A percentile compares a stretch with the other conserved stretches of the same genome.
These are phyloP conservation scores for Dioscorea alata DNA, from an alignment of 106 monocot species.

Conservation along the genomic window DNA sequence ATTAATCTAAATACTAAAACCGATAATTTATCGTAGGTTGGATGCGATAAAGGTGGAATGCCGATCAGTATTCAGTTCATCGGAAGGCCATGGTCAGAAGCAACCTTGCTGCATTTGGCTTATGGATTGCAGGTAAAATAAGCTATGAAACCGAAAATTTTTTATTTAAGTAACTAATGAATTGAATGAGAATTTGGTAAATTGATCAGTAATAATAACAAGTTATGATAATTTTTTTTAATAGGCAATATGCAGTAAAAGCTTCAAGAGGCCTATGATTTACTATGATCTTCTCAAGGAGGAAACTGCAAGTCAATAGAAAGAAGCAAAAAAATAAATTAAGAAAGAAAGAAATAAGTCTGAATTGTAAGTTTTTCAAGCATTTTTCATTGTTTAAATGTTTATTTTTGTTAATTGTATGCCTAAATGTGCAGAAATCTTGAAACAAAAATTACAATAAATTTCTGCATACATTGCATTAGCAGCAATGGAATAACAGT, in stretches of 20 bases:
- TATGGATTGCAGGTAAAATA: constrained; percentile 67
- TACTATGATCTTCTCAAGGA: constrained; percentile 70
- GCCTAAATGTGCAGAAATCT: background rate
- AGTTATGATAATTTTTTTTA: background rate
- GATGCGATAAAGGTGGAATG: constrained; percentile 64
- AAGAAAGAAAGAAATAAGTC: too few relatives aligned
- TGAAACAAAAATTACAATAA: background rate
- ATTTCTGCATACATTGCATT: background rate
- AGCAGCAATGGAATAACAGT: background rate
- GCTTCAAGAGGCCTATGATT: constrained; percentile 57
- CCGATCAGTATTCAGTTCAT: constrained; percentile 95
- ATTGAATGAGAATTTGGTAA: background rate
- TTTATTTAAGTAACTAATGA: background rate
- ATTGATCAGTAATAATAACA: background rate
- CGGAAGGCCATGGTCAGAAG: constrained; percentile 89
- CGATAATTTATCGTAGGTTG: constrained; percentile 34
- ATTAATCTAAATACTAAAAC: background rate
- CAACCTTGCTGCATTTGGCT: constrained; percentile 82
- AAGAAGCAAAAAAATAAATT: too few relatives aligned
- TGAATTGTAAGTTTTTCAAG: background rate
- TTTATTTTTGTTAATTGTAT: background rate
- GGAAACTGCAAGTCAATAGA: background rate
- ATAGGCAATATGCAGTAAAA: constrained; percentile 54
- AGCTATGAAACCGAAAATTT: background rate
- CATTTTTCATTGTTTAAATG: background rate